Percentiles rank a stretch among this genome's conserved stretches.
phyloP scores from a whole-genome alignment of 2,329 filamentous ascomycete genomes.

The Apiospora sp. region DNA sequence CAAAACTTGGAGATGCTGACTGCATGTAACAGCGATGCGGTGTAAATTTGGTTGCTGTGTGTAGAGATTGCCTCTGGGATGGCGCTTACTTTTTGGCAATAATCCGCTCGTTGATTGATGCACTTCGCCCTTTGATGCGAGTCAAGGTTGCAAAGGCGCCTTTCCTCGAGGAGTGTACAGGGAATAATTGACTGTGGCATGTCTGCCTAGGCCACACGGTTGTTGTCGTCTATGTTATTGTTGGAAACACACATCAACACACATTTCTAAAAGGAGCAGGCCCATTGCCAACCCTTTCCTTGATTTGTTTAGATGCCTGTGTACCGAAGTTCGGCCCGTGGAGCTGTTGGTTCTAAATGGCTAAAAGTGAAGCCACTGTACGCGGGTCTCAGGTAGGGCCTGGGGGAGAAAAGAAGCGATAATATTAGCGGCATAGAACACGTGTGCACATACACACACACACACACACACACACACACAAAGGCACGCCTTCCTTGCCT shows the following conservation, averaged over 20 bases:
- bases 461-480: neutral
- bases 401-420: neutral
- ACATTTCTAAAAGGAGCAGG: neutral
- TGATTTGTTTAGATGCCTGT: neutral
- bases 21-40: neutral
- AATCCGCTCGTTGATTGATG: neutral
- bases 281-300: neutral
- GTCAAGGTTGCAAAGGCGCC: neutral
- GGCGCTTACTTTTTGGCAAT: neutral
- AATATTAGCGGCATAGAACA: neutral
- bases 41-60: neutral
- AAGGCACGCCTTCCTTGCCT: neutral
- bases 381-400: neutral
- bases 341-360: neutral
- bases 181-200: neutral
- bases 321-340: neutral
- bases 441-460: neutral
- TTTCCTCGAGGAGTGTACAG: neutral
- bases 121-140: neutral
- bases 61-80: neutral
- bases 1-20: neutral
- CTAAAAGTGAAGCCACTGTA: neutral
- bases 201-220: too few relatives aligned
- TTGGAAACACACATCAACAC: neutral
- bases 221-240: neutral